A percentile compares a stretch with the other conserved stretches of the same genome.
These are phyloP conservation scores for Fistulinella prunicolor DNA, from an alignment of 768 basidiomycete genomes.

Conservation along the genomic window DNA sequence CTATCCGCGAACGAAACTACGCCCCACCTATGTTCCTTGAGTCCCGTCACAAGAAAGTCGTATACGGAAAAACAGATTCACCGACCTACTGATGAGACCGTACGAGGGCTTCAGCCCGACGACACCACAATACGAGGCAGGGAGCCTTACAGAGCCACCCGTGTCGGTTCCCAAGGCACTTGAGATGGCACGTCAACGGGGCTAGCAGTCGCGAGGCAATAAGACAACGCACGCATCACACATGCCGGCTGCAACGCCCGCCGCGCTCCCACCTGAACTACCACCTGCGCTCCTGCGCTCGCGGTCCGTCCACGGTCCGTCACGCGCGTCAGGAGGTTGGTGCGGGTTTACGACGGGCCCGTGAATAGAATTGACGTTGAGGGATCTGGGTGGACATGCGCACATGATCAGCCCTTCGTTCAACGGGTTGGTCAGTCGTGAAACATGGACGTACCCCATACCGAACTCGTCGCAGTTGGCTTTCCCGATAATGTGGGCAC, in stretches of 20 bases:
- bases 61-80: conserved; percentile 1
- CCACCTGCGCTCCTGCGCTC: conserved; percentile 77
- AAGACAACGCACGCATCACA: conserved; percentile 69
- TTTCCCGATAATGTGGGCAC: conserved; percentile 79
- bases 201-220: not conserved
- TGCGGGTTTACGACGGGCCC: conserved; percentile 82
- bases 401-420: not conserved
- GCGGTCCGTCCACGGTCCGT: conserved; percentile 23
- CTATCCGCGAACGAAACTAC: conserved; percentile 93
- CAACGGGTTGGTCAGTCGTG: not conserved
- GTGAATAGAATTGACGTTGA: conserved; percentile 70
- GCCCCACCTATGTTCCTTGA: conserved; percentile 62
- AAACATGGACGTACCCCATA: conserved; percentile 72
- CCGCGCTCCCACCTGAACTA: conserved; percentile 93
- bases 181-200: conserved; percentile 3
- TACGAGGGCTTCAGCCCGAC: conserved; percentile 95
- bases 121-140: conserved; percentile 91
- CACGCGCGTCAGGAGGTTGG: conserved; percentile 21
- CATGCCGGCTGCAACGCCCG: conserved; percentile 82
- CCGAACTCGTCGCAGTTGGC: conserved; percentile 98
- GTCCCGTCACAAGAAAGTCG: not conserved
- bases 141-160: conserved; percentile 89
- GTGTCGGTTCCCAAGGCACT: conserved; percentile 95
- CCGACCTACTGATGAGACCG: conserved; percentile 81
- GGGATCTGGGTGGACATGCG: conserved; percentile 47